Conservation (phyloP, 1,284 basidiomycete species). For the Pisolithus thermaeus region DNA sequence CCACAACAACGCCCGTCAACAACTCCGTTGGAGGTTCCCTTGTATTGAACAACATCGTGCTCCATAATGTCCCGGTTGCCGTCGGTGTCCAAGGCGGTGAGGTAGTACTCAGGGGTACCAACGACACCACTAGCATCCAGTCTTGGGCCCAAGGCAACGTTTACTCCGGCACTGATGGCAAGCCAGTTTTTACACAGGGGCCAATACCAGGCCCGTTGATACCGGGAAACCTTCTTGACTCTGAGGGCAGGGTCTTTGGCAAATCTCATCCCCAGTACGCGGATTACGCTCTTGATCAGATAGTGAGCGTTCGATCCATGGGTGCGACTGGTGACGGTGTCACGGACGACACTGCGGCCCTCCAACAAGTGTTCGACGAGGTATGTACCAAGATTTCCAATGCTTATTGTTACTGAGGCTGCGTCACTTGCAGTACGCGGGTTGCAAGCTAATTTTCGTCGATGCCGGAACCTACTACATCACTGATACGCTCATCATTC, state of each 20-base stretch:
- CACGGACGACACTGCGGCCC: constrained; percentile 69
- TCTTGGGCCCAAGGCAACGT: constrained; percentile 73
- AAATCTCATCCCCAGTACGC: constrained; percentile 66
- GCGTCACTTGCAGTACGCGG: constrained; percentile 44
- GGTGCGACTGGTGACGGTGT: constrained; percentile 71
- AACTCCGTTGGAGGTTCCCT: constrained; percentile 33
- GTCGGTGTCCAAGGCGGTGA: constrained; percentile 47
- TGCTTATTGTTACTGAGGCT: background rate
- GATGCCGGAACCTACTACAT: constrained; percentile 72
- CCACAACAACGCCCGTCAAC: constrained; percentile 24
- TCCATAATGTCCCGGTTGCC: constrained; percentile 39
- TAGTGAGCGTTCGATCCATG: constrained; percentile 63
- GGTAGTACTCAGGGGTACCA: constrained; percentile 42
- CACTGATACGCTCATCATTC: constrained; percentile 64
- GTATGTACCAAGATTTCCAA: constrained; percentile 27
- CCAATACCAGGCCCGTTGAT: constrained; percentile 45
- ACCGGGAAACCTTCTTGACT: constrained; percentile 50
- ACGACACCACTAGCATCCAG: constrained; percentile 48
- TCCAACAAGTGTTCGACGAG: constrained; percentile 55
- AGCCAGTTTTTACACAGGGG: constrained; percentile 45
- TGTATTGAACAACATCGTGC: constrained; percentile 37
- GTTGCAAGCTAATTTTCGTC: constrained; percentile 74
- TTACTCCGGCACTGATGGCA: constrained; percentile 43
- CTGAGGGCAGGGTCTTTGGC: constrained; percentile 56
- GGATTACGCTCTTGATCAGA: constrained; percentile 53